phyloP scores from a whole-genome alignment of 208 protist species.

The Acanthamoeba healyi region DNA sequence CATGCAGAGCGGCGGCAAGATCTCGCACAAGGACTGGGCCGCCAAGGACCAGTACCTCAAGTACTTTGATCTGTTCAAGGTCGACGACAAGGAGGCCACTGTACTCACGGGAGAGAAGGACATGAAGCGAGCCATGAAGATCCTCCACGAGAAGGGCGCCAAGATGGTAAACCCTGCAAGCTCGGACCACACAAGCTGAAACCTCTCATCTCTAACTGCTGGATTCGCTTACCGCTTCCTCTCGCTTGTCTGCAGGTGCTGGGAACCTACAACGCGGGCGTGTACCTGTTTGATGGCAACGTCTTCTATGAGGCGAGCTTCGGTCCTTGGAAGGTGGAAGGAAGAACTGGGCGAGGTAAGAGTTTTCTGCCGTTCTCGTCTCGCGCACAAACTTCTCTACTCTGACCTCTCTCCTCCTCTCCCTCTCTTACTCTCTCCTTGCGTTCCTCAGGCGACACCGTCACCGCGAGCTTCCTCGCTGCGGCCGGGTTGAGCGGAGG shows the following conservation, averaged over 20 bases:
- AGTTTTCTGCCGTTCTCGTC: neutral
- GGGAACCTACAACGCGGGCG: conserved; percentile 1
- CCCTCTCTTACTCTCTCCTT: neutral
- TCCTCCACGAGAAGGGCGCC: conserved; percentile 23
- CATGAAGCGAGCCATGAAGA: neutral
- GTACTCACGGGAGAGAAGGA: conserved; percentile 17
- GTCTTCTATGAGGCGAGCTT: conserved; percentile 42
- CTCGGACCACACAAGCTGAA: neutral
- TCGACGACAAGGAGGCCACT: conserved; percentile 56
- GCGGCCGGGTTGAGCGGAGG: conserved; percentile 3
- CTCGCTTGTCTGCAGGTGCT: neutral
- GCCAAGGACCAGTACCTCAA: conserved; percentile 47
- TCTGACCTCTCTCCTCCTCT: neutral
- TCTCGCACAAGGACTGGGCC: conserved; percentile 44
- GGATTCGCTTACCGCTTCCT: neutral
- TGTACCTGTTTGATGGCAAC: conserved; percentile 45
- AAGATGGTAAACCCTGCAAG: neutral
- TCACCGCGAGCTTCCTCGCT: conserved; percentile 15
- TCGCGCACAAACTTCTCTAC: too few species aligned
- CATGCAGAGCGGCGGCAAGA: conserved; percentile 31
- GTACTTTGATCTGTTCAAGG: conserved; percentile 54
- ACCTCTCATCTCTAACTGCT: neutral
- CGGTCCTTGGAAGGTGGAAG: conserved; percentile 34
- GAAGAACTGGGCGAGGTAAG: conserved; percentile 17
- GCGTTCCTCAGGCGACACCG: neutral